A percentile compares a stretch with the other conserved stretches of the same genome.
Evolutionary conservation across 441 rosid species (phyloP).

Genomic region (Cnidoscolus chayamansa): DNA sequence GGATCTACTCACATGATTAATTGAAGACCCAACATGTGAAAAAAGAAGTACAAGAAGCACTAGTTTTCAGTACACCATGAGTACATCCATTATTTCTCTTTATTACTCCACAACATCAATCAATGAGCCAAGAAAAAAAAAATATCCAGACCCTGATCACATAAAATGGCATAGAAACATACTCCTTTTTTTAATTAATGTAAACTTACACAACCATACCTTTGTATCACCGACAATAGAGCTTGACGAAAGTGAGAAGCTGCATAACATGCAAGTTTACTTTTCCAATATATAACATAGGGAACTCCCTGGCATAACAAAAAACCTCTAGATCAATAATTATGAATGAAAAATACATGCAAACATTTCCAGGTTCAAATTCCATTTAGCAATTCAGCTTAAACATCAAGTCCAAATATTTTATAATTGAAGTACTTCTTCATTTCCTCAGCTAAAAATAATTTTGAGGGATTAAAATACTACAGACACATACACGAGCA

Average conservation of each 20-base stretch:
- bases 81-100: not conserved
- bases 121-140: slow-evolving; percentile 2
- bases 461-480: not conserved
- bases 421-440: not conserved
- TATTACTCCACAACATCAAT: not conserved
- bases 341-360: slow-evolving; percentile 8
- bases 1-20: too few species aligned
- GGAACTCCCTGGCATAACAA: slow-evolving; percentile 70
- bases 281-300: slow-evolving; percentile 81
- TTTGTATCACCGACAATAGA: slow-evolving; percentile 70
- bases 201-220: slow-evolving; percentile 41
- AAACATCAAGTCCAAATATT: not conserved
- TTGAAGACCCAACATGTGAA: too few species aligned
- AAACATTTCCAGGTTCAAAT: slow-evolving; percentile 5
- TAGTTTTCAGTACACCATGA: too few species aligned
- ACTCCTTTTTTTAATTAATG: not conserved
- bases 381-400: slow-evolving; percentile 9
- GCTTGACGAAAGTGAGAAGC: slow-evolving; percentile 89
- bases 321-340: slow-evolving; percentile 15
- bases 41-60: too few species aligned
- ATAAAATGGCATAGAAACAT: not conserved
- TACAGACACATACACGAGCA: not conserved
- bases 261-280: slow-evolving; percentile 48
- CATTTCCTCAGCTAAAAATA: not conserved
- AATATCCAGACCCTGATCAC: not conserved